Base-by-base conservation (phyloP, 495 filamentous ascomycete species). In the Penicillium lividum region DNA sequence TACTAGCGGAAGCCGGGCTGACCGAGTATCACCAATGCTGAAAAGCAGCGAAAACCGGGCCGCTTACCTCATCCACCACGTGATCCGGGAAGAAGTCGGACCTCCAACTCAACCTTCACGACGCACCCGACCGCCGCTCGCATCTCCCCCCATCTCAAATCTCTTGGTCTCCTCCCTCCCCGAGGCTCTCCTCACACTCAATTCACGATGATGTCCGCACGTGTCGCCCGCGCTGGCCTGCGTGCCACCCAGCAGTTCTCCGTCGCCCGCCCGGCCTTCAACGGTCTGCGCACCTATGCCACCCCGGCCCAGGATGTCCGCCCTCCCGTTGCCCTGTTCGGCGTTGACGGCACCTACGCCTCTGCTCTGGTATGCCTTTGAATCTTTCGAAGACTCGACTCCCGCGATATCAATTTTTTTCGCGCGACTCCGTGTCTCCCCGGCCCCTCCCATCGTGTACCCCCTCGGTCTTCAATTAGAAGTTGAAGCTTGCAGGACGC, bases 331-430 rank as follows among this genome's bases (percentile, higher is more conserved):
- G 84, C 92, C 54, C 82, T 98, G 62, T 98, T 90, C 78, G 94
- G 94, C 60, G 81, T 98, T 77, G 94, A 97, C 76, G 94, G 94
- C 68, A 98, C 93, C 70, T 98, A 98, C 80, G 95, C 94, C 69
- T 90, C 86, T 82, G 94, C 94, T 80, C 82, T 98, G 86, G 94
- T 98, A 91, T 73, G 67, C 50, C 50, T 33, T 31, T 49, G 53
- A 54, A 42, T 45, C 34, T 16, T 53, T 48, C 54, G 42, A 48
- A 46, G 50, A 56, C 27, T 10, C n/a, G 49, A 16, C 43, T 27
- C 16, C 33, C 13, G 51, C 51, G 31, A 54, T 62, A 46, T 45
- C 53, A 31, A 54, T 42, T 52, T 56, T 56, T 60, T 55, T 55
- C 47, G 50, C 34, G 86, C 77, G 57, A 61, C 52, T 57, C 53